Conservation (phyloP, 768 basidiomycete species). For the Kwoniella sp. region DNA sequence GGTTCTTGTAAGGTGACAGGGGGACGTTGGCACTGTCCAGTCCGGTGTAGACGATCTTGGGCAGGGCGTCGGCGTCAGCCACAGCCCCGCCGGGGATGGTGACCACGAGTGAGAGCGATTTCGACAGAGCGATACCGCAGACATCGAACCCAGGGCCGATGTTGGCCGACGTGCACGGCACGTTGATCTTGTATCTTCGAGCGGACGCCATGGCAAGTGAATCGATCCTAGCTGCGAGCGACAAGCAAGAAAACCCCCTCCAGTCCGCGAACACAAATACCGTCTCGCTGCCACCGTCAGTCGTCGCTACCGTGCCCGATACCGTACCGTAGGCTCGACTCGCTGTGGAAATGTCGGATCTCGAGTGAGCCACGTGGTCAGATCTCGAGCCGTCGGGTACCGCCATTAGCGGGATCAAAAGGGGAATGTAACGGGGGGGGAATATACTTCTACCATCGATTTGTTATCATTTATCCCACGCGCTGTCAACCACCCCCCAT, state of each 20-base stretch:
- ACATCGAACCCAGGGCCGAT: constrained; percentile 99
- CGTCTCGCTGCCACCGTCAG: too few relatives aligned
- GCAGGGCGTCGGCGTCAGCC: constrained; percentile 40
- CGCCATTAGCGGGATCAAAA: background rate
- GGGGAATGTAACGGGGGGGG: too few relatives aligned
- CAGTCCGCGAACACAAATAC: too few relatives aligned
- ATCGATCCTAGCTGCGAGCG: too few relatives aligned
- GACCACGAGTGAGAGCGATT: constrained; percentile 73
- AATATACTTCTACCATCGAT: background rate
- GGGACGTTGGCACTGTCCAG: constrained; percentile 89
- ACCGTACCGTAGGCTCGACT: too few relatives aligned
- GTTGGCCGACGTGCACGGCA: constrained; percentile 97
- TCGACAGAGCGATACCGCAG: constrained; percentile 91
- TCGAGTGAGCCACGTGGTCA: too few relatives aligned
- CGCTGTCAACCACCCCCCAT: background rate
- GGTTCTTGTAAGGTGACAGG: constrained; percentile 90
- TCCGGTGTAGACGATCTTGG: constrained; percentile 72
- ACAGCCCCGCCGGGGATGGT: constrained; percentile 52
- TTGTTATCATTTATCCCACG: background rate
- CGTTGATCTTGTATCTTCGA: constrained; percentile 61
- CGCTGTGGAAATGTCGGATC: background rate
- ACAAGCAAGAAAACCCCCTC: too few relatives aligned
- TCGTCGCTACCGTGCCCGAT: too few relatives aligned
- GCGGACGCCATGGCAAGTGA: background rate
- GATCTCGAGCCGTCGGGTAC: background rate